Evolutionary conservation across 2,329 filamentous ascomycete genomes (phyloP).

Genomic region (Alternaria rosae): DNA sequence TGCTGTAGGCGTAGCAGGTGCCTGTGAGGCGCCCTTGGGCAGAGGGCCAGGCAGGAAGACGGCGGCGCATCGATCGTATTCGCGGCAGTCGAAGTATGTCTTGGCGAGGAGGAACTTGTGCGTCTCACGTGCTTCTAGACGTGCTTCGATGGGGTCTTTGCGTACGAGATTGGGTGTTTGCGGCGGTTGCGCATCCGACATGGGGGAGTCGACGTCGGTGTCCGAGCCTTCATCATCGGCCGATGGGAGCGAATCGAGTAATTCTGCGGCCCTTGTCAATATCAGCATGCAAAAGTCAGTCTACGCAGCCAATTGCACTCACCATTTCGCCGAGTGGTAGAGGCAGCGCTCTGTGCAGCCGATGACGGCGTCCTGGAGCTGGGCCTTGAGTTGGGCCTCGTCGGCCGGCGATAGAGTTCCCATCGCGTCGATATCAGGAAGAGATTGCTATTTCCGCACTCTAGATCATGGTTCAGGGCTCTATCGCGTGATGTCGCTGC

Average conservation of each 20-base stretch:
- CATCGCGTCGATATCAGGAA: constrained; percentile 7
- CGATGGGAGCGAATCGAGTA: constrained; percentile 79
- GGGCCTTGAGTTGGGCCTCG: constrained; percentile 69
- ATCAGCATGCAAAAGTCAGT: constrained; percentile 28
- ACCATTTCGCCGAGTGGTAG: constrained; percentile 98
- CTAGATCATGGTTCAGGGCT: not conserved
- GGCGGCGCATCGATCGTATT: constrained; percentile 91
- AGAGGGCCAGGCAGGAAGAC: constrained; percentile 86
- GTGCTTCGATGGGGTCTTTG: constrained; percentile 74
- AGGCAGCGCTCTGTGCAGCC: constrained; percentile 94
- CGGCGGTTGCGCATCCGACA: constrained; percentile 60
- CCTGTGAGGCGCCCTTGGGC: constrained; percentile 69
- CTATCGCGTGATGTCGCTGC: constrained; percentile 7
- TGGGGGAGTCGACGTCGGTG: constrained; percentile 66
- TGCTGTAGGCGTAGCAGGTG: constrained; percentile 48
- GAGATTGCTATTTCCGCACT: not conserved
- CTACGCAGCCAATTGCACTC: constrained; percentile 12
- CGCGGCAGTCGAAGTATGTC: constrained; percentile 91
- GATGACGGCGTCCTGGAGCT: constrained; percentile 83
- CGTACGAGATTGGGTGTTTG: constrained; percentile 58
- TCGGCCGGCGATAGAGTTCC: constrained; percentile 51
- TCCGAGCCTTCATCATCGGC: constrained; percentile 65
- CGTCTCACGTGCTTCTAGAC: constrained; percentile 79
- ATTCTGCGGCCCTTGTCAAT: constrained; percentile 82
- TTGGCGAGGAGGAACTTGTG: constrained; percentile 90